These are phyloP conservation scores for Antitrichia curtipendula DNA, from an alignment of 225 moss, liverwort and hornwort species.

Conservation along the genomic window DNA sequence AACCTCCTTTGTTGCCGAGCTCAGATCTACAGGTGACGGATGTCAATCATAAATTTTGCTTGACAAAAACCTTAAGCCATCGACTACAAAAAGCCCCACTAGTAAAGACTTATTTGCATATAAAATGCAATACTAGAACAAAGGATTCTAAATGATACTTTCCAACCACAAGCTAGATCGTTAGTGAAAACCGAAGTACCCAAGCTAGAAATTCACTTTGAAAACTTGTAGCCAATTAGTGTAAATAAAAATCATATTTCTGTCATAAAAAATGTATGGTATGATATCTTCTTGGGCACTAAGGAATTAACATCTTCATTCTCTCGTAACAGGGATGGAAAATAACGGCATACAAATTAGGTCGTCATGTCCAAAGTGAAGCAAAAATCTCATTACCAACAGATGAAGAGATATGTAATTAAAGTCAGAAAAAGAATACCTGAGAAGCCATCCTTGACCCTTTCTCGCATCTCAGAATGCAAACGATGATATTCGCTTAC, in stretches of 20 bases:
- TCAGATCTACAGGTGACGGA: conserved; percentile 15
- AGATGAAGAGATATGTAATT: neutral
- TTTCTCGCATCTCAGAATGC: conserved; percentile 38
- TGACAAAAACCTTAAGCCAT: neutral
- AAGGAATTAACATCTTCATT: neutral
- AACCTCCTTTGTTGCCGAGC: conserved; percentile 29
- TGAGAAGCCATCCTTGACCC: conserved; percentile 38
- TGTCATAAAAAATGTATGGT: neutral
- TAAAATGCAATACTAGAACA: neutral
- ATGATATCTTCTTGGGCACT: neutral
- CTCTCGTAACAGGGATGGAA: neutral
- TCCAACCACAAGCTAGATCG: neutral
- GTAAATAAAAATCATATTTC: neutral
- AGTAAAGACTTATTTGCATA: neutral
- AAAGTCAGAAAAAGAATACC: neutral
- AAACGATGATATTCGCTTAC: conserved; percentile 36
- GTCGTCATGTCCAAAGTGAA: neutral
- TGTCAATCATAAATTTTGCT: neutral
- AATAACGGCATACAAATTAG: neutral
- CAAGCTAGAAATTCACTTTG: neutral
- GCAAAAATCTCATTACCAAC: neutral
- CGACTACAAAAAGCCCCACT: neutral
- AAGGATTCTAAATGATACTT: neutral
- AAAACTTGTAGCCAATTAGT: neutral
- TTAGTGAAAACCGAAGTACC: neutral